Evolutionary conservation across 192 early-diverging fungal genomes (phyloP).

Genomic region (Linnemannia schmuckeri): DNA sequence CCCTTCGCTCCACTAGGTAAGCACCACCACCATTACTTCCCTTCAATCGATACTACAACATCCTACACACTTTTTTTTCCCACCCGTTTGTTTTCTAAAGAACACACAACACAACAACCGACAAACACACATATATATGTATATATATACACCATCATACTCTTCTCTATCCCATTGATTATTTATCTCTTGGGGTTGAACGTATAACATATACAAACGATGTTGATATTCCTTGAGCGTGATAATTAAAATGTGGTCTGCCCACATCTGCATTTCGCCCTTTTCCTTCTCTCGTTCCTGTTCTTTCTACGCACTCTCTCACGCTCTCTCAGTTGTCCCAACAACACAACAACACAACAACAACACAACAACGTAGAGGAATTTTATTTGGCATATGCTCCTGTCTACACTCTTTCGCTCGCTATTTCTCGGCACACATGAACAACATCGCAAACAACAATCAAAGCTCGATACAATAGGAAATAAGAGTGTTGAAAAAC

Average conservation of each 20-base stretch:
- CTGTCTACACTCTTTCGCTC: neutral
- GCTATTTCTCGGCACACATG: neutral
- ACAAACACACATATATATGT: neutral
- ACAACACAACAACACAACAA: neutral
- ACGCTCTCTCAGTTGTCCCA: neutral
- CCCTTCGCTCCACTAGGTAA: no score
- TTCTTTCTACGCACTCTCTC: neutral
- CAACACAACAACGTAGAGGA: neutral
- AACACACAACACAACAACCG: neutral
- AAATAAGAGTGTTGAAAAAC: neutral
- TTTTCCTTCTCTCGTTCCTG: neutral
- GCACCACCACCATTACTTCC: no score
- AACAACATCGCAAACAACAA: neutral
- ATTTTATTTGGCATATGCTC: conserved; percentile 13
- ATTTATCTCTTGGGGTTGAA: neutral
- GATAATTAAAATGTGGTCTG: neutral
- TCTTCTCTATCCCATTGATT: neutral
- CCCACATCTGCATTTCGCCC: neutral
- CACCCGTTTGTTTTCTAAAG: no score
- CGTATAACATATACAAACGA: neutral
- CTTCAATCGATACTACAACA: no score
- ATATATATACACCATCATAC: neutral
- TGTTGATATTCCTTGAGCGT: neutral
- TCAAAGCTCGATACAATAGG: no score
- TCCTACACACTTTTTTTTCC: no score